Percentiles rank a stretch among this genome's conserved stretches.
Conservation (phyloP, 345 rosid species). For the Eucalyptus melliodora region DNA sequence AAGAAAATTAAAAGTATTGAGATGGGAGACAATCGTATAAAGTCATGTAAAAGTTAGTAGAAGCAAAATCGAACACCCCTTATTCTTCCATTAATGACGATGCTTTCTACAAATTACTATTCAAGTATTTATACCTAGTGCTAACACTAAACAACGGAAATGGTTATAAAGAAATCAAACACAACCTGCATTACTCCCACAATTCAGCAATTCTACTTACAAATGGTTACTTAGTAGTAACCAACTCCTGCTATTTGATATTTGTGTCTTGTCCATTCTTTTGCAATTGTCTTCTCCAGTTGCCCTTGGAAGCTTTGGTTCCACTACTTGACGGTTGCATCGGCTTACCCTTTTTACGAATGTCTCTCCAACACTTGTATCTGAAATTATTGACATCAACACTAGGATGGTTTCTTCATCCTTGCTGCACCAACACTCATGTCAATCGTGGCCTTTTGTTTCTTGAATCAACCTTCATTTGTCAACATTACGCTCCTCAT, state of each 20-base stretch:
- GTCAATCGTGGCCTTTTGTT: not conserved
- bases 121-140: not conserved
- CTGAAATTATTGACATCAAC: not conserved
- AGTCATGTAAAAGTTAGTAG: not conserved
- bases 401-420: not conserved
- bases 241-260: not conserved
- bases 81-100: not conserved
- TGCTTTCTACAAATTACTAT: not conserved
- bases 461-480: not conserved
- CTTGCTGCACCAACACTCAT: not conserved
- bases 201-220: not conserved
- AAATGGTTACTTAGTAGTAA: not conserved
- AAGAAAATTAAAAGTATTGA: not conserved
- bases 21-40: fast-evolving
- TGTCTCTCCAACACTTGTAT: not conserved
- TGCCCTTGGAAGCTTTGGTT: not conserved
- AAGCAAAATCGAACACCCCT: not conserved
- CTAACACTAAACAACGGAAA: not conserved
- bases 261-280: not conserved
- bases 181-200: not conserved
- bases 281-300: not conserved
- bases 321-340: not conserved
- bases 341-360: not conserved
- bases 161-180: not conserved
- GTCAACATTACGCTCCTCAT: not conserved